Conservation (phyloP, 805 yeast species). For the Kuraishia capsulata region DNA sequence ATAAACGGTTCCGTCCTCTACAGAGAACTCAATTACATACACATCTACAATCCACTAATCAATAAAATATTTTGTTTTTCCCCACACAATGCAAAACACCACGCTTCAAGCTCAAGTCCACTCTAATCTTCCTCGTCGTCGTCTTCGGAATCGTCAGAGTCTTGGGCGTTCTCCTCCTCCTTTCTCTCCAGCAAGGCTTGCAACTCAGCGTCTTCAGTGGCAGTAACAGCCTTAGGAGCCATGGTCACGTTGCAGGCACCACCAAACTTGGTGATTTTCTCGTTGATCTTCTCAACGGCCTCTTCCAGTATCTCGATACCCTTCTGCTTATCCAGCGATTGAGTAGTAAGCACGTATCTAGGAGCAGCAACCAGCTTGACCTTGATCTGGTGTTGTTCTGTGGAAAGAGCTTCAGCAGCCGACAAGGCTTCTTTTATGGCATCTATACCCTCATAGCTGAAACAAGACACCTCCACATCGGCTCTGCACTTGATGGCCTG, state of each 20-base stretch:
- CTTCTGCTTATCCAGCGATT: constrained; percentile 82
- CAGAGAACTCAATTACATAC: too few relatives aligned
- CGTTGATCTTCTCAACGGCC: constrained; percentile 72
- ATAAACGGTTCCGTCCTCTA: too few relatives aligned
- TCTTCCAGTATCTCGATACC: constrained; percentile 74
- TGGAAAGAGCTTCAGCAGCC: constrained; percentile 78
- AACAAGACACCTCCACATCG: constrained; percentile 97
- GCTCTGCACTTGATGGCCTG: constrained; percentile 97
- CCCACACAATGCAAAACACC: too few relatives aligned
- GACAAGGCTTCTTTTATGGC: constrained; percentile 86
- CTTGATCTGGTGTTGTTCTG: constrained; percentile 81
- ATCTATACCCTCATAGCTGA: constrained; percentile 94
- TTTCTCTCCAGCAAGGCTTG: constrained; percentile 92
- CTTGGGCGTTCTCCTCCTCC: constrained; percentile 81
- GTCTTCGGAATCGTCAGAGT: constrained; percentile 59
- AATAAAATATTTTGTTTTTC: too few relatives aligned
- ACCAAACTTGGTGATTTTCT: constrained; percentile 60
- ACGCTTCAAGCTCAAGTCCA: too few relatives aligned
- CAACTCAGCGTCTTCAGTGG: constrained; percentile 95
- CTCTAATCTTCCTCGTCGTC: constrained; percentile 13
- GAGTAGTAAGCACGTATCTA: constrained; percentile 85
- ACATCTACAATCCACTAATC: too few relatives aligned
- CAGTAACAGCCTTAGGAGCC: constrained; percentile 99
- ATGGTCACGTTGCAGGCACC: constrained; percentile 89
- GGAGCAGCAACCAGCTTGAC: constrained; percentile 98